Evolutionary conservation across 805 yeast genomes (phyloP).

Genomic region (Ogataea chonburiensis): DNA sequence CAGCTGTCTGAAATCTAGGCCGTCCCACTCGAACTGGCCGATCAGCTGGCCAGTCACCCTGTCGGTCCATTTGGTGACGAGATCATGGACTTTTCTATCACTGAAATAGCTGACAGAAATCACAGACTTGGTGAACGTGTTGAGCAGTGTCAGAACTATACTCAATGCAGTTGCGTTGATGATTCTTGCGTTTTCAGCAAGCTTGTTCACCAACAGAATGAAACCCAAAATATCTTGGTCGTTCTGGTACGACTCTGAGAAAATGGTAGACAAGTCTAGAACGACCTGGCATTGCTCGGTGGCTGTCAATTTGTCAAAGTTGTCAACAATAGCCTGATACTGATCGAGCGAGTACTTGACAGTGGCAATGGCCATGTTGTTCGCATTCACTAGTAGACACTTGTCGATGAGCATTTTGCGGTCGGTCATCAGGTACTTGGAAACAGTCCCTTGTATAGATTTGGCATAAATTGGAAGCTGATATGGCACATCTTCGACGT

Average conservation of each 20-base stretch:
- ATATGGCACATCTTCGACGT: conserved; percentile 56
- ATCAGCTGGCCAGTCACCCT: conserved; percentile 23
- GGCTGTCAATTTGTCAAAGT: conserved; percentile 25
- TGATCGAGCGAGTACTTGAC: conserved; percentile 42
- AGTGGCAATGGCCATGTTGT: conserved; percentile 47
- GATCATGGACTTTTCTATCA: conserved; percentile 15
- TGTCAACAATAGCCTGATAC: conserved; percentile 26
- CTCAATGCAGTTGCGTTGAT: conserved; percentile 37
- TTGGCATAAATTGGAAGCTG: conserved; percentile 58
- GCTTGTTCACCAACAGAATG: conserved; percentile 31
- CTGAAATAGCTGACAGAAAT: conserved; percentile 23
- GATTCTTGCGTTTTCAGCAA: conserved; percentile 27
- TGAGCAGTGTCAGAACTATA: conserved; percentile 36
- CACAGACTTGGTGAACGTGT: conserved; percentile 31
- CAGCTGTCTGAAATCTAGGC: conserved; percentile 23
- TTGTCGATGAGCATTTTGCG: conserved; percentile 31
- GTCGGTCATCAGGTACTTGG: conserved; percentile 45
- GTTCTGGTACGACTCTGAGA: conserved; percentile 35
- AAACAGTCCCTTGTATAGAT: conserved; percentile 34
- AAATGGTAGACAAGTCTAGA: conserved; percentile 39
- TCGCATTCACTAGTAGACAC: conserved; percentile 41
- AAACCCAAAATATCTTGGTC: conserved; percentile 35
- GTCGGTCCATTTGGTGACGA: conserved; percentile 17
- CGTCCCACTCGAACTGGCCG: conserved; percentile 40
- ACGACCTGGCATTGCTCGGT: conserved; percentile 39